Evolutionary conservation across 495 filamentous ascomycete species (phyloP), one percentile per base, ranked within the genome.

Genomic region (Neurospora sp.): DNA sequence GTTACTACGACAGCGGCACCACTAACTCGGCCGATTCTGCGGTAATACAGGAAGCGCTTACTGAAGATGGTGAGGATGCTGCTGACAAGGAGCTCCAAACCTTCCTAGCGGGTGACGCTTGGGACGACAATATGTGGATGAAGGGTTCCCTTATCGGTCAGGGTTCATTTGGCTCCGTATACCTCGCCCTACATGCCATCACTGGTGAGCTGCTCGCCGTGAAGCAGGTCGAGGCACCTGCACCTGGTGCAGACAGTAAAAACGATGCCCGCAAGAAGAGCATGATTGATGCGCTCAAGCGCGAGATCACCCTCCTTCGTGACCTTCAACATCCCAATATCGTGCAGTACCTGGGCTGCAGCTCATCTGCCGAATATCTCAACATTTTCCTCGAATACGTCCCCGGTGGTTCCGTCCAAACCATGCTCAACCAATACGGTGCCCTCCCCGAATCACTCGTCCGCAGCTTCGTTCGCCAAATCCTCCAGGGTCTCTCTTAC

Each of bases 301-400:
- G 94, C 76, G 96, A 99, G 80, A 99, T 99, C 79, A 90, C 91
- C 75, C 89, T 99, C 22, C 86, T 99, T 40, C 92, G 95, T 74
- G 96, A 97, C 76, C 89, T 99, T 65, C 93, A 96, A 74, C 96
- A 99, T 77, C 89, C 92, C 48, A 98, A 99, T 79, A 98, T 99
- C 78, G 96, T 99, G 77, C 96, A 97, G 77, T 99, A 99, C 78
- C 89, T 98, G 42, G 96, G 95, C 59, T 97, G 93, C 68, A 92
- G 92, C 76, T 94, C 94, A 41, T 95, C 97, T 73, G 91, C 94
- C 71, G 88, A 93, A 70, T 91, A 97, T 76, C 89, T 99, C 75
- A 99, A 99, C 84, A 99, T 99, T 90, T 99, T 99, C 89, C 88
- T 99, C 77, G 96, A 99, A 82, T 99, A 99, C 82, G 96, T 99